These are phyloP conservation scores for Schizosaccharomyces versatilis DNA, from an alignment of 1,139 yeast species.

Conservation along the genomic window DNA sequence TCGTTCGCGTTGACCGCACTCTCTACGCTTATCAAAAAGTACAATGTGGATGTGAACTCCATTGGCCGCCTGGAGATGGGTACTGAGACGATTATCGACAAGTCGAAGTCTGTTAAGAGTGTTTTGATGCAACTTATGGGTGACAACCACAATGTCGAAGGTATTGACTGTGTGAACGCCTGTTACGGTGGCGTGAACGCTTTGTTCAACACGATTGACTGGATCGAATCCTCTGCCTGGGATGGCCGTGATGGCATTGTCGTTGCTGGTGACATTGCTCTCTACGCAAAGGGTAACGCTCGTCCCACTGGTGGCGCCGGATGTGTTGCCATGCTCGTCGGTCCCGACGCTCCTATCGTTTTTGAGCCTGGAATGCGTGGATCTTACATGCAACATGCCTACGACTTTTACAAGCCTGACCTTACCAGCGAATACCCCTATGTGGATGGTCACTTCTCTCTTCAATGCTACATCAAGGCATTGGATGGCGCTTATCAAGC, in stretches of 20 bases:
- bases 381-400: slow-evolving; percentile 27
- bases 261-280: slow-evolving; percentile 93
- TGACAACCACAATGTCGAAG: slow-evolving; percentile 79
- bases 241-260: slow-evolving; percentile 97
- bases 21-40: slow-evolving; percentile 52
- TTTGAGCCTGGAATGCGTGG: slow-evolving; percentile 43
- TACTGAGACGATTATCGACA: slow-evolving; percentile 90
- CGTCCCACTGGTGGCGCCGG: slow-evolving; percentile 99
- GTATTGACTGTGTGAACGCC: slow-evolving; percentile 88
- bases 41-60: slow-evolving; percentile 54
- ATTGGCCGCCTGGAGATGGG: slow-evolving; percentile 97
- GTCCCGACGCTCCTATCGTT: slow-evolving; percentile 94
- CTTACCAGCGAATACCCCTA: slow-evolving; percentile 90
- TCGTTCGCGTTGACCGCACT: slow-evolving; percentile 73
- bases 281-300: slow-evolving; percentile 91
- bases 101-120: slow-evolving; percentile 89
- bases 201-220: slow-evolving; percentile 74
- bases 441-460: slow-evolving; percentile 92
- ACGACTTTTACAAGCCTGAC: slow-evolving; percentile 40
- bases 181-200: slow-evolving; percentile 98
- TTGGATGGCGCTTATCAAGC: slow-evolving; percentile 65
- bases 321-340: slow-evolving; percentile 79
- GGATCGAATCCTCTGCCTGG: slow-evolving; percentile 94
- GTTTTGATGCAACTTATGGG: slow-evolving; percentile 88
- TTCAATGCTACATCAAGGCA: slow-evolving; percentile 84